Evolutionary conservation across 106 monocot genomes (phyloP).

Genomic region (Dioscorea zingiberensis): DNA sequence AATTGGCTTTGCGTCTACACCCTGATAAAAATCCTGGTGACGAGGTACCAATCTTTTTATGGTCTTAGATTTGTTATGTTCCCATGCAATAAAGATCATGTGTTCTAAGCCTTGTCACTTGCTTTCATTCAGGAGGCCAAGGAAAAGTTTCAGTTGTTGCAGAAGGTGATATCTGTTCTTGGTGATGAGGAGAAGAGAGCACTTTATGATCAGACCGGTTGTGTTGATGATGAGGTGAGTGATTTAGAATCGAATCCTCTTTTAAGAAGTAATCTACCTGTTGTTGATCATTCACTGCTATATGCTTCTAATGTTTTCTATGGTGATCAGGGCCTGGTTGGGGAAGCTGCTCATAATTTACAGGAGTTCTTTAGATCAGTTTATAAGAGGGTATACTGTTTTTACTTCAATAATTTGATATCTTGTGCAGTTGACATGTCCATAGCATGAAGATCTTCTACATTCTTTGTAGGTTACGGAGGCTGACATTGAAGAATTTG

Average conservation of each 20-base stretch:
- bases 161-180: slow-evolving; percentile 94
- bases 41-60: slow-evolving; percentile 40
- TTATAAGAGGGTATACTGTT: slow-evolving; percentile 59
- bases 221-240: slow-evolving; percentile 79
- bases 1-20: slow-evolving; percentile 93
- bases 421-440: too few species aligned
- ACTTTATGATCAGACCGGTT: slow-evolving; percentile 93
- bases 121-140: slow-evolving; percentile 72
- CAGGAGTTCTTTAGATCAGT: slow-evolving; percentile 74
- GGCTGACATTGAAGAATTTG: slow-evolving; percentile 97
- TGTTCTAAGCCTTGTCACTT: neutral
- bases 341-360: slow-evolving; percentile 72
- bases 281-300: neutral
- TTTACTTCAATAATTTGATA: neutral
- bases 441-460: neutral
- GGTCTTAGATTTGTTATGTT: neutral
- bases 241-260: neutral
- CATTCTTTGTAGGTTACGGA: slow-evolving; percentile 53
- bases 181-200: slow-evolving; percentile 94
- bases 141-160: slow-evolving; percentile 93
- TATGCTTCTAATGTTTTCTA: neutral
- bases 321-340: slow-evolving; percentile 51
- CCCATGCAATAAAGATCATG: neutral
- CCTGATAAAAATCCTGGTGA: slow-evolving; percentile 99
- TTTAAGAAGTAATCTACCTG: neutral